Evolutionary conservation across 306 rosid species (phyloP).

Genomic region (Cajanus cajan): DNA sequence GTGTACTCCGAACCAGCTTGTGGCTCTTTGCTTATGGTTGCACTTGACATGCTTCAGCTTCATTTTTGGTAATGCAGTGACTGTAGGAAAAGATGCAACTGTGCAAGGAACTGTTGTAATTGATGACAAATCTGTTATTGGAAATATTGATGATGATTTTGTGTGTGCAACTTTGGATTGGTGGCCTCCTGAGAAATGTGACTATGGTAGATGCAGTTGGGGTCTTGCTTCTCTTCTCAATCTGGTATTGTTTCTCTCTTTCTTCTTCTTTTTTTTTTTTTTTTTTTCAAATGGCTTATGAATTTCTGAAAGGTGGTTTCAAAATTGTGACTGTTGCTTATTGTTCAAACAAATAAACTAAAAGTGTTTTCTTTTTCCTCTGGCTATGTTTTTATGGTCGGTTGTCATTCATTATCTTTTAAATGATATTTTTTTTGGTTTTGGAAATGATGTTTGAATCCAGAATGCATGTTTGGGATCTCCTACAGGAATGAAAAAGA

Average conservation of each 20-base stretch:
- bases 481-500: neutral
- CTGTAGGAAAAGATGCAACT: conserved; percentile 24
- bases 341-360: neutral
- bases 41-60: conserved; percentile 40
- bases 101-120: conserved; percentile 52
- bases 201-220: conserved; percentile 94
- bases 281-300: neutral
- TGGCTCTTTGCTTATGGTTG: conserved; percentile 48
- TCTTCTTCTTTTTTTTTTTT: neutral
- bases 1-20: conserved; percentile 52
- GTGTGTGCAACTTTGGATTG: conserved; percentile 93
- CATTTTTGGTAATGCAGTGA: conserved; percentile 23
- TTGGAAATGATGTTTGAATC: conserved; percentile 18
- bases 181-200: conserved; percentile 99
- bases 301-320: neutral
- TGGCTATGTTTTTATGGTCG: neutral
- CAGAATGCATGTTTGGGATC: conserved; percentile 25
- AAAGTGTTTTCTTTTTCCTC: neutral
- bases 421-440: neutral
- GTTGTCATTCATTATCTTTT: neutral
- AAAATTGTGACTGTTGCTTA: neutral
- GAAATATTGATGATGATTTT: conserved; percentile 77
- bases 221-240: conserved; percentile 84
- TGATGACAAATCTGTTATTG: conserved; percentile 59
- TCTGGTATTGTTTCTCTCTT: conserved; percentile 51